Percentiles rank a stretch among this genome's conserved stretches.
phyloP scores from a whole-genome alignment of 1,284 basidiomycete species.

The Lignosus rhinocerotis region DNA sequence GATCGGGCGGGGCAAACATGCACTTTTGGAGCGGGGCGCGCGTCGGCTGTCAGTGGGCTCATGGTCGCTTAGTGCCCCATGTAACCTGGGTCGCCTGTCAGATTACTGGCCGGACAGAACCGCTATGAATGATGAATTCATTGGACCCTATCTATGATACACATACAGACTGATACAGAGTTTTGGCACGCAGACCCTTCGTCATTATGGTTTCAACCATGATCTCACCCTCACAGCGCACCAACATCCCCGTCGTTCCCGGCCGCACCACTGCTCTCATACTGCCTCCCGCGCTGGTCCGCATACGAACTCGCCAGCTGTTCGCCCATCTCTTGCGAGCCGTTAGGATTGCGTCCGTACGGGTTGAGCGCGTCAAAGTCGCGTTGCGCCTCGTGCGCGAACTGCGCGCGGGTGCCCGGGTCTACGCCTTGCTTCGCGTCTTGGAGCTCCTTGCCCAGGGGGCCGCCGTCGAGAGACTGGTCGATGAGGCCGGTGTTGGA shows the following conservation, averaged over 20 bases:
- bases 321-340: conserved; percentile 28
- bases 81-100: no score
- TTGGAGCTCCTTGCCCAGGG: conserved; percentile 26
- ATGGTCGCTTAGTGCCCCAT: no score
- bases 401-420: conserved; percentile 24
- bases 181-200: no score
- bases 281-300: conserved; percentile 29
- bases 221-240: conserved; percentile 1
- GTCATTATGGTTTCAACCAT: background rate
- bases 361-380: conserved; percentile 32
- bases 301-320: conserved; percentile 30
- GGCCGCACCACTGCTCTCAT: conserved; percentile 21
- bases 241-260: conserved; percentile 22
- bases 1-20: no score
- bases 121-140: no score
- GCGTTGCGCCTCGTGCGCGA: conserved; percentile 27
- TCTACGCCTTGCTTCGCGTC: conserved; percentile 35
- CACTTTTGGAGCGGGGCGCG: background rate
- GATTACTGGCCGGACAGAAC: no score
- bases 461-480: conserved; percentile 29
- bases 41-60: background rate
- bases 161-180: no score
- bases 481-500: conserved; percentile 23
- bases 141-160: no score
- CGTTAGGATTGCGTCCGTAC: conserved; percentile 32